Evolutionary conservation across 1,284 basidiomycete species (phyloP).

Genomic region (Garcileccinum viscosum): DNA sequence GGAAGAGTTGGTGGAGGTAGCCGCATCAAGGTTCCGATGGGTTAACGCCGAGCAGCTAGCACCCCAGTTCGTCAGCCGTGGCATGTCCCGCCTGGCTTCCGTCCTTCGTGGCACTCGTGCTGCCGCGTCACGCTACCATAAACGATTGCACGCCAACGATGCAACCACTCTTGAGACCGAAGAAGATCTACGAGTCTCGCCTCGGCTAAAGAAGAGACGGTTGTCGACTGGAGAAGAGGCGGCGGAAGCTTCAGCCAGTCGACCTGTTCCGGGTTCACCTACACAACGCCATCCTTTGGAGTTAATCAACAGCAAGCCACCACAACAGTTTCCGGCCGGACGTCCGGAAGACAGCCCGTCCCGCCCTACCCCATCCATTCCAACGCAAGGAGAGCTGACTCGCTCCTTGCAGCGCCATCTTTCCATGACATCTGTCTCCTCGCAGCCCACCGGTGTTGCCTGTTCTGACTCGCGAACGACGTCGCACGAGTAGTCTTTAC

Average conservation of each 20-base stretch:
- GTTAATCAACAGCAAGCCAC: conserved; percentile 37
- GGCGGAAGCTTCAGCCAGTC: conserved; percentile 1
- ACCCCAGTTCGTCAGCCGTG: conserved; percentile 35
- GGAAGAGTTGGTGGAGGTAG: conserved; percentile 36
- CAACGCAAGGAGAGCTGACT: conserved; percentile 21
- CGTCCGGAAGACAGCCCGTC: conserved; percentile 14
- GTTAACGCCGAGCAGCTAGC: conserved; percentile 39
- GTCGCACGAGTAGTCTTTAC: conserved; percentile 23
- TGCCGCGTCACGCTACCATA: conserved; percentile 21
- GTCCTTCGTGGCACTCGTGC: conserved; percentile 19
- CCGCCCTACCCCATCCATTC: conserved; percentile 3
- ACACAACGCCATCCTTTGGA: conserved; percentile 18
- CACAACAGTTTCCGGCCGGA: conserved; percentile 39
- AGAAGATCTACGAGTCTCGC: conserved; percentile 22
- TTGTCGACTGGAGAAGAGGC: conserved; percentile 18
- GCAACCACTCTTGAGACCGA: conserved; percentile 15
- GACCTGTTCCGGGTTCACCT: conserved; percentile 6
- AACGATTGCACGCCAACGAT: conserved; percentile 26
- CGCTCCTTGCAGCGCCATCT: conserved; percentile 38
- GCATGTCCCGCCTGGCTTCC: conserved; percentile 30
- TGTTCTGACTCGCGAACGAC: conserved; percentile 33
- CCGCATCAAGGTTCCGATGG: conserved; percentile 37
- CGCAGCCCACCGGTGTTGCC: conserved; percentile 11
- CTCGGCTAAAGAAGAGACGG: conserved; percentile 35
- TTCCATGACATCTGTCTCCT: conserved; percentile 33